Percentiles rank a stretch among this genome's conserved stretches.
Conservation (phyloP, 2,329 filamentous ascomycete species). For the Botrytis fragariae region DNA sequence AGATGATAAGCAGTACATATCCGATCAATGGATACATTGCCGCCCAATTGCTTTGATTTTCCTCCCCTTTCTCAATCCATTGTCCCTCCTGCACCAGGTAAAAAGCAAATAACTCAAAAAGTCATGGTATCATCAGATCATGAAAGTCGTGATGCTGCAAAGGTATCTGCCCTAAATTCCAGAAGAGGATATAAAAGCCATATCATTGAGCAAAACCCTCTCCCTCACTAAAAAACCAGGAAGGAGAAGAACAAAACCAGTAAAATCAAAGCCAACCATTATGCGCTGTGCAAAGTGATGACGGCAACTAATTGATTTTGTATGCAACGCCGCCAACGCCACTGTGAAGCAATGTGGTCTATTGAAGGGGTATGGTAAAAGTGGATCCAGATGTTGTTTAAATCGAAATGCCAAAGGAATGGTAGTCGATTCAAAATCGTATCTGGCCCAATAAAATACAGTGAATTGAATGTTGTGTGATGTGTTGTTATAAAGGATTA, state of each 20-base stretch:
- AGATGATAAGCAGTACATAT: constrained; percentile 10
- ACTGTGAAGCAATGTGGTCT: constrained; percentile 27
- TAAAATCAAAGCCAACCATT: constrained; percentile 19
- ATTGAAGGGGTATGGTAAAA: constrained; percentile 26
- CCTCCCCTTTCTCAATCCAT: background rate
- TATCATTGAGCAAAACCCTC: constrained; percentile 17
- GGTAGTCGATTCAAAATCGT: constrained; percentile 24
- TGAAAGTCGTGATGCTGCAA: constrained; percentile 21
- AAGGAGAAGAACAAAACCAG: constrained; percentile 15
- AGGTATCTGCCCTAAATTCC: background rate
- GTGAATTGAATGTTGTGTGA: constrained; percentile 31
- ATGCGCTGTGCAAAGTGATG: constrained; percentile 15
- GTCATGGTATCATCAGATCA: constrained; percentile 19
- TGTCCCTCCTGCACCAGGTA: background rate
- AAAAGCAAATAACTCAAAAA: constrained; percentile 3
- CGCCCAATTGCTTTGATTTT: constrained; percentile 5
- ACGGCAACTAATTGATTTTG: constrained; percentile 24
- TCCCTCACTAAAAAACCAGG: constrained; percentile 9
- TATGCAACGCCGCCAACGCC: constrained; percentile 27
- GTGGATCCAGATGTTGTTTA: constrained; percentile 30
- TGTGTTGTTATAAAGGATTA: constrained; percentile 8
- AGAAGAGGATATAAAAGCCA: constrained; percentile 11
- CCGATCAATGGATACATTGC: constrained; percentile 1
- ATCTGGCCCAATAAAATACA: constrained; percentile 39
- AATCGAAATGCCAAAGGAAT: constrained; percentile 30